Evolutionary conservation across 331 rosid species (phyloP).

Genomic region (Dryas integrifolia): DNA sequence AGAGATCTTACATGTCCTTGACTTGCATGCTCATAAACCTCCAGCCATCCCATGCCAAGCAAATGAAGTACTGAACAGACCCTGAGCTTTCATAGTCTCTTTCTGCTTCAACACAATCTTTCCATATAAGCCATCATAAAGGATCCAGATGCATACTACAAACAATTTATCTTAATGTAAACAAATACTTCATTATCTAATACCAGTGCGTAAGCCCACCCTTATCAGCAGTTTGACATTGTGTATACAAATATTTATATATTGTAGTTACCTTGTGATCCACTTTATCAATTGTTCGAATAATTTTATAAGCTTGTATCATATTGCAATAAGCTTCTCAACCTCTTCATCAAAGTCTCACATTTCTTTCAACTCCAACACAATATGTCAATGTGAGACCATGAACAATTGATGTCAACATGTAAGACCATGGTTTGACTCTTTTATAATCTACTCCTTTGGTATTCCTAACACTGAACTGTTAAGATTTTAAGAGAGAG

Average conservation of each 20-base stretch:
- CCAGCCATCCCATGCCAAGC: background rate
- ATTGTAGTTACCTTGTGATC: too few relatives aligned
- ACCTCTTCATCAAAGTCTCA: background rate
- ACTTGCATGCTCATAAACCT: background rate
- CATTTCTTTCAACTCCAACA: background rate
- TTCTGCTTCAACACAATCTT: background rate
- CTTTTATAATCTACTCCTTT: background rate
- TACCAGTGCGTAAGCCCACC: background rate
- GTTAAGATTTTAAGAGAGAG: too few relatives aligned
- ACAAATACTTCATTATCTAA: background rate
- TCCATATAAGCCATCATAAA: background rate
- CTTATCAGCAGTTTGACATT: background rate
- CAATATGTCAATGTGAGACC: background rate
- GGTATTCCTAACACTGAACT: too few relatives aligned
- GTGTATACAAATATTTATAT: too few relatives aligned
- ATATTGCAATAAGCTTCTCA: background rate
- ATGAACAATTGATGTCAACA: background rate
- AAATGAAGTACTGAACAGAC: background rate
- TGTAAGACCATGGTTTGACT: background rate
- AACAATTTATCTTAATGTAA: too few relatives aligned
- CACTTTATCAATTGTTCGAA: background rate
- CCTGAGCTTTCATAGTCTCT: background rate
- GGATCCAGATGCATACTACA: background rate
- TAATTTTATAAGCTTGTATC: too few relatives aligned
- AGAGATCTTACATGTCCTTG: background rate